Evolutionary conservation across 441 rosid genomes (phyloP), one percentile per base, ranked within the genome.

Genomic region (Bruguiera hainesii): DNA sequence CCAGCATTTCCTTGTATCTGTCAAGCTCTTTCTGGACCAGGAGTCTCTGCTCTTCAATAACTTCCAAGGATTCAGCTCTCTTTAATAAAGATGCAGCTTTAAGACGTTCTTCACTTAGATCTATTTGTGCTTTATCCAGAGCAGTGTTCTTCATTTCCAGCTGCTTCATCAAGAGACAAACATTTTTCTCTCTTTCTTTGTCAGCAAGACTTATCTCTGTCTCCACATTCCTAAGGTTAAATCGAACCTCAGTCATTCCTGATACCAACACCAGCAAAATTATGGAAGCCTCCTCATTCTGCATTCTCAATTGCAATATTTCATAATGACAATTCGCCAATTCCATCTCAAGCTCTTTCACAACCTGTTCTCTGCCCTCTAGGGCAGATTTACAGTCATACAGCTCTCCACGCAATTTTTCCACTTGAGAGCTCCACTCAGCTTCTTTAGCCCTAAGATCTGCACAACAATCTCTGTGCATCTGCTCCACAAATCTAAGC

Each of bases 381-480:
- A 89, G 31, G 69, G 80, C 81, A 52, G 77, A 79, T 80, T 69
- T 72, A 62, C 68, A 81, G 61, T 57, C 70, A 58, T 81, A 67
- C 35, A 87, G 67, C 71, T 89, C 91, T 65, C 51, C 58, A 31
- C 63, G 75, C 84, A 91, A 59, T 66, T 87, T 86, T 67, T 79
- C 80, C 76, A 76, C 56, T 46, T 69, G 83, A 74, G 74, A 80
- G 64, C 79, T 79, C 98, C 95, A 95, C 75, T 82, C 92, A 35
- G 77, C 85, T 83, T 92, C 96, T 87, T 85, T 90, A 60, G 86
- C 84, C 77, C 70, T 80, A 64, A 90, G 82, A 73, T 78, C 80
- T 25, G 79, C 76, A 52, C 84, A 81, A 75, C 90, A 88, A 63
- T 82, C 84, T 75, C 82, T 76, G 76, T 92, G 89, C 63, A 80